Conservation (phyloP, 2,329 filamentous ascomycete species). For the Cercospora janseana region DNA sequence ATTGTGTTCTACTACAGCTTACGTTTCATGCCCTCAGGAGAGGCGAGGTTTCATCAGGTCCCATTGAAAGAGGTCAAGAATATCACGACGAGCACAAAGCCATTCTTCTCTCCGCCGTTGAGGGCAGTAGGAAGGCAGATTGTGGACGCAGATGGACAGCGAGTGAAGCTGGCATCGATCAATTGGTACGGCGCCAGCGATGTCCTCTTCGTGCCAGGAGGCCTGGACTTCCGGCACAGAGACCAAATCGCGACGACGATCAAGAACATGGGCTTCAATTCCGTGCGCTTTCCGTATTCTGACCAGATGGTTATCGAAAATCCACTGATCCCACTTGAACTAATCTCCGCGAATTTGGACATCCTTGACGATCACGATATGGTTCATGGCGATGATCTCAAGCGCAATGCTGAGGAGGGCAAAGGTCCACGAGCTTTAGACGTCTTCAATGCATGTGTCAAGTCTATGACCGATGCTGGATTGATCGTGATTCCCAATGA, state of each 20-base stretch:
- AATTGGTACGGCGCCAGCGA: constrained; percentile 73
- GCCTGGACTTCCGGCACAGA: constrained; percentile 63
- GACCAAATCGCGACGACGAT: constrained; percentile 60
- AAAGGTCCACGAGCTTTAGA: constrained; percentile 57
- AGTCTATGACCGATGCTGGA: constrained; percentile 59
- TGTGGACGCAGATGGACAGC: constrained; percentile 56
- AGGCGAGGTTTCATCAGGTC: constrained; percentile 20
- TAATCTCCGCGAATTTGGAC: constrained; percentile 60
- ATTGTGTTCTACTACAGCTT: constrained; percentile 30
- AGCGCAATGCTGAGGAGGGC: constrained; percentile 13
- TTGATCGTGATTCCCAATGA: constrained; percentile 67
- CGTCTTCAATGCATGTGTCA: constrained; percentile 59
- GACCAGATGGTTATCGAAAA: constrained; percentile 66
- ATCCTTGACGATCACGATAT: constrained; percentile 42
- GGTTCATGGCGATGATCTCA: constrained; percentile 12
- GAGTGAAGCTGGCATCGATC: constrained; percentile 62
- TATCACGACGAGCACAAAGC: constrained; percentile 17
- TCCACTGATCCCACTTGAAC: constrained; percentile 52
- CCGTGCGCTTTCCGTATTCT: constrained; percentile 65
- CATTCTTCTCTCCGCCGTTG: constrained; percentile 55
- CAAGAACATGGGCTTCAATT: constrained; percentile 65
- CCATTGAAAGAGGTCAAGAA: constrained; percentile 16
- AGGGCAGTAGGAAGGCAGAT: constrained; percentile 60
- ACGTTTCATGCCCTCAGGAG: constrained; percentile 28
- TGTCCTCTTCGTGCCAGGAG: constrained; percentile 62